phyloP scores from a whole-genome alignment of 2,329 filamentous ascomycete genomes.

The Calonectria naviculata region DNA sequence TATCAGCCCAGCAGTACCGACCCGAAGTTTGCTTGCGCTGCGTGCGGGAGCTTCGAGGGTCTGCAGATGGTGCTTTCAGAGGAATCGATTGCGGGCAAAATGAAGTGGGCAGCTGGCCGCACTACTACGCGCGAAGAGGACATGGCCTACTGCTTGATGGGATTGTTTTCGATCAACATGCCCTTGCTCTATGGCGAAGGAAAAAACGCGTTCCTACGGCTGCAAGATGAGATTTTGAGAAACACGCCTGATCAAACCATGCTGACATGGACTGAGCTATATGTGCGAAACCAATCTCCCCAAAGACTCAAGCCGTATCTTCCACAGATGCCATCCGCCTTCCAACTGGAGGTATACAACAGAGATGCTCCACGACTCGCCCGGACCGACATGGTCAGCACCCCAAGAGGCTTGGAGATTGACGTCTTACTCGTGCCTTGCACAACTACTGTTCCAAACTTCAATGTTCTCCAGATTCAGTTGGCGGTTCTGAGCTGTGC shows the following conservation, averaged over 20 bases:
- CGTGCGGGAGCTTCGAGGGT: conserved; percentile 17
- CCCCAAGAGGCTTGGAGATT: background rate
- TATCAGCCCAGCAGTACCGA: conserved; percentile 20
- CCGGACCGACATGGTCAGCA: background rate
- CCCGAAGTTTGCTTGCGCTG: conserved; percentile 22
- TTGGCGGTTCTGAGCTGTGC: background rate
- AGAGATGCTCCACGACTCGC: background rate
- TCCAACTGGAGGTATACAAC: background rate
- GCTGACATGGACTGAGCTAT: conserved; percentile 37
- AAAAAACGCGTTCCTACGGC: conserved; percentile 42
- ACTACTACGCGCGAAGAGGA: conserved; percentile 44
- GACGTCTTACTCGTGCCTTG: conserved; percentile 3
- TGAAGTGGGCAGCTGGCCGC: conserved; percentile 49
- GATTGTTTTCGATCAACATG: conserved; percentile 49
- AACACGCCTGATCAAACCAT: conserved; percentile 47
- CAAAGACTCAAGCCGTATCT: background rate
- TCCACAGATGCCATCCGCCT: background rate
- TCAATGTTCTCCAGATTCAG: background rate
- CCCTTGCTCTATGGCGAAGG: conserved; percentile 49
- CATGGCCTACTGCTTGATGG: conserved; percentile 47
- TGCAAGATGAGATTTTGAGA: conserved; percentile 49
- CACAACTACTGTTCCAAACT: background rate
- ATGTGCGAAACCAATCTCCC: background rate
- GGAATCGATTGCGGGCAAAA: conserved; percentile 42
- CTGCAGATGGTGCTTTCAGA: background rate